A percentile compares a stretch with the other conserved stretches of the same genome.
Conservation (phyloP, 2,329 filamentous ascomycete genomes). For the Cytospora chrysosperma region DNA sequence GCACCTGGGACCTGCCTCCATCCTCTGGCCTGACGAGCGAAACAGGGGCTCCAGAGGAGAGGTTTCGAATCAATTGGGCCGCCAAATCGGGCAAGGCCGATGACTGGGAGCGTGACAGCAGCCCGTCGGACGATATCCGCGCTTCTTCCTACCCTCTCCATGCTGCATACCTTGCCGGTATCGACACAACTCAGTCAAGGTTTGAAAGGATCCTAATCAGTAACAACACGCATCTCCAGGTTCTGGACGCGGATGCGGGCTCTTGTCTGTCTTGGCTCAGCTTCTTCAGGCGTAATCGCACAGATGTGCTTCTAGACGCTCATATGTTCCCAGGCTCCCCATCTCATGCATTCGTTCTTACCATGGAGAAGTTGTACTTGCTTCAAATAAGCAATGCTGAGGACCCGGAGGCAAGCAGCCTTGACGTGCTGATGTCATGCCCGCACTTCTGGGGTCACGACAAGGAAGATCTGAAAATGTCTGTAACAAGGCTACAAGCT, state of each 20-base stretch:
- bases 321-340: slow-evolving; percentile 46
- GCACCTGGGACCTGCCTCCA: background rate
- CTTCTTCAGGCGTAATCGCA: slow-evolving; percentile 30
- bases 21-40: slow-evolving; percentile 32
- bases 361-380: slow-evolving; percentile 50
- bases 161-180: slow-evolving; percentile 2
- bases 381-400: slow-evolving; percentile 37
- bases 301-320: slow-evolving; percentile 55
- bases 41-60: slow-evolving; percentile 34
- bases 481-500: slow-evolving; percentile 27
- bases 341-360: slow-evolving; percentile 59
- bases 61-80: slow-evolving; percentile 44
- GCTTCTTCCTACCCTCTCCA: background rate
- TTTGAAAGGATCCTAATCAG: slow-evolving; percentile 21
- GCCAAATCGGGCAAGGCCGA: slow-evolving; percentile 12
- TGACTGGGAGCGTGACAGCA: slow-evolving; percentile 28
- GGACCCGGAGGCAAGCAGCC: slow-evolving; percentile 6
- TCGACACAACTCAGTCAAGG: background rate
- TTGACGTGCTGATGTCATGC: slow-evolving; percentile 40
- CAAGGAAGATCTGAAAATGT: slow-evolving; percentile 41
- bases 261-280: slow-evolving; percentile 24
- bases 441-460: slow-evolving; percentile 43
- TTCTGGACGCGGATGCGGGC: slow-evolving; percentile 15
- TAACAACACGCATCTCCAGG: slow-evolving; percentile 10
- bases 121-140: slow-evolving; percentile 6